Base-by-base conservation (phyloP, 352 stramenopile species). In the Pythium rhizo-oryzae region DNA sequence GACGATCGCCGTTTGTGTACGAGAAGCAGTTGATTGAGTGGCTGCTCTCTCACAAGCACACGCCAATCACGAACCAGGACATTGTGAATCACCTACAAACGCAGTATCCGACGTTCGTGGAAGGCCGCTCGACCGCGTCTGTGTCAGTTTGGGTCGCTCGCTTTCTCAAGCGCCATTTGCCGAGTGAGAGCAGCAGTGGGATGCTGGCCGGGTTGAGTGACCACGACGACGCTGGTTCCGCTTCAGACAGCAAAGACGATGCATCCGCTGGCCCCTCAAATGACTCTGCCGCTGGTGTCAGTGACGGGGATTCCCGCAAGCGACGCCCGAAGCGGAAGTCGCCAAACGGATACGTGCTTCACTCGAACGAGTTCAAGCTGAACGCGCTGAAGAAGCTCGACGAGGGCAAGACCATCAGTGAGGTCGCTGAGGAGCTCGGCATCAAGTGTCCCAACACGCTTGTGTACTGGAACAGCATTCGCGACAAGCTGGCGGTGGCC, bases 341-440 rank as follows among this genome's bases (percentile, higher is more conserved):
- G 7, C 71, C 80, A 6, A 75, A 81, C n/a, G 77, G 83, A 7
- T 90, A 92, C 66, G 81, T 85, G 57, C 70, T 89, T 9, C 83
- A 91, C 63, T 92, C 83, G 46, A 91, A 93, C 58, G 85, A 91
- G 61, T 92, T 92, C 63, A 93, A 93, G 65, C 62, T 93, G 23
- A 88, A 90, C 4, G 85, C 85, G 21, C 57, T 93, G 8, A 84
- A 79, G 58, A 79, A 80, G 67, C 52, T 93, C 30, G 85, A 93
- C 41, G 80, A 89, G 67, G 85, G 83, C 24, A 89, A 88, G 57
- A 91, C 71, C 18, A 70, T 87, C 28, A 71, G 74, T 11, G 72
- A 92, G 58, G 81, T 93, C 35, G 76, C 81, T 0, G 69, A 83
- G 50, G 82, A 92, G 55, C 74, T 93, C 19, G 80, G 79, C 6